Conservation (phyloP, 371 early-diverging fungal genomes). For the Blakeslea trispora region DNA sequence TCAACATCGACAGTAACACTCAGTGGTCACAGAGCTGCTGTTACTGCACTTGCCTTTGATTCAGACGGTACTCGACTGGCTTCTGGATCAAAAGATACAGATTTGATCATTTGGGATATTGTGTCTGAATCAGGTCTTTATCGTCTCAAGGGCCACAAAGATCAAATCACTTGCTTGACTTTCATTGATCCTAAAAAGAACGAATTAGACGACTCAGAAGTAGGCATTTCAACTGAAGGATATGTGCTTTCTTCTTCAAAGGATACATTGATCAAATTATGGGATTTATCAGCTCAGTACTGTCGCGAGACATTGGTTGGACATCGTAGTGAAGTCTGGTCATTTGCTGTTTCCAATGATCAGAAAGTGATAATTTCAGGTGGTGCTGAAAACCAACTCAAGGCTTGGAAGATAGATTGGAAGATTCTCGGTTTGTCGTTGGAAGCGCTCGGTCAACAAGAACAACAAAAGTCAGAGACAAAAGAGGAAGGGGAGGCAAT, state of each 20-base stretch:
- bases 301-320: constrained; percentile 94
- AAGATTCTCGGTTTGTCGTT: constrained; percentile 47
- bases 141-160: constrained; percentile 92
- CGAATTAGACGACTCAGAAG: constrained; percentile 29
- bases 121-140: constrained; percentile 88
- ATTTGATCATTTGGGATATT: constrained; percentile 94
- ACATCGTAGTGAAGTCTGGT: constrained; percentile 94
- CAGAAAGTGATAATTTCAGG: constrained; percentile 79
- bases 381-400: constrained; percentile 80
- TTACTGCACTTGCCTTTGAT: constrained; percentile 85
- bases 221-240: constrained; percentile 47
- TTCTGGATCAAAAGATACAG: constrained; percentile 91
- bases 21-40: constrained; percentile 90
- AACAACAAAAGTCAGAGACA: constrained; percentile 36
- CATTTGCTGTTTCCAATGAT: constrained; percentile 66
- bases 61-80: constrained; percentile 77
- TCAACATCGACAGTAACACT: constrained; percentile 68
- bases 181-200: constrained; percentile 47
- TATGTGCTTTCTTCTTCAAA: constrained; percentile 88
- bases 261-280: constrained; percentile 93
- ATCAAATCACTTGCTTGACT: constrained; percentile 78
- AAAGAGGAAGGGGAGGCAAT: constrained; percentile 30
- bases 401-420: constrained; percentile 85
- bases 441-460: constrained; percentile 44
- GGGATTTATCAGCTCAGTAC: constrained; percentile 91